These are phyloP conservation scores for Lolium perenne DNA, from an alignment of 176 grass and related monocot species.

Conservation along the genomic window DNA sequence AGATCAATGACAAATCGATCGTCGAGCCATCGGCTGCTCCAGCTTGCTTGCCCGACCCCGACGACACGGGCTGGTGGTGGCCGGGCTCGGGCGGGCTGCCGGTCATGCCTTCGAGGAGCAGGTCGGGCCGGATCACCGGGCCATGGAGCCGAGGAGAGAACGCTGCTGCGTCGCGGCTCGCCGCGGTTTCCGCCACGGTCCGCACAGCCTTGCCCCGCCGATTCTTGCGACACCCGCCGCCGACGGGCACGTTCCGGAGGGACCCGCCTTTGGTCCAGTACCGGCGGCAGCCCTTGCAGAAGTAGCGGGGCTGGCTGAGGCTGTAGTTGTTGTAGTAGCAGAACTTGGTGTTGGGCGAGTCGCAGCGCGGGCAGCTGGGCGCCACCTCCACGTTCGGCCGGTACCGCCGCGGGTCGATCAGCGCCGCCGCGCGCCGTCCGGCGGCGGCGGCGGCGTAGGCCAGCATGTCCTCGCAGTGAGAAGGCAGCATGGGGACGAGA, in stretches of 20 bases:
- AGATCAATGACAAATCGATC: constrained; percentile 62
- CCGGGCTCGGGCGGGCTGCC: constrained; percentile 2
- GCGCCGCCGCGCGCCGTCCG: constrained; percentile 31
- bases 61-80: background rate
- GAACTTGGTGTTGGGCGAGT: constrained; percentile 93
- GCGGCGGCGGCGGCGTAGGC: constrained; percentile 44
- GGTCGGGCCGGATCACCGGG: constrained; percentile 63
- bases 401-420: constrained; percentile 64
- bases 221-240: constrained; percentile 85
- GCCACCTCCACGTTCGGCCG: constrained; percentile 70
- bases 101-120: constrained; percentile 64
- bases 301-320: constrained; percentile 87
- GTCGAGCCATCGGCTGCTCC: constrained; percentile 24
- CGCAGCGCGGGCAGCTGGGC: constrained; percentile 83
- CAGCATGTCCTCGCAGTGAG: constrained; percentile 51
- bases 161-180: background rate
- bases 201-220: constrained; percentile 57
- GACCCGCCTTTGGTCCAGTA: constrained; percentile 96
- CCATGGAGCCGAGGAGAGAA: constrained; percentile 38
- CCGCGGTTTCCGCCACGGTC: background rate
- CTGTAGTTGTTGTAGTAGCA: constrained; percentile 99
- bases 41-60: too few species aligned
- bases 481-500: constrained; percentile 53
- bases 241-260: constrained; percentile 85
- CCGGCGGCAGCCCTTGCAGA: constrained; percentile 89